Conservation (phyloP, 139 green algal genomes). For the Pycnococcus provasolii region DNA sequence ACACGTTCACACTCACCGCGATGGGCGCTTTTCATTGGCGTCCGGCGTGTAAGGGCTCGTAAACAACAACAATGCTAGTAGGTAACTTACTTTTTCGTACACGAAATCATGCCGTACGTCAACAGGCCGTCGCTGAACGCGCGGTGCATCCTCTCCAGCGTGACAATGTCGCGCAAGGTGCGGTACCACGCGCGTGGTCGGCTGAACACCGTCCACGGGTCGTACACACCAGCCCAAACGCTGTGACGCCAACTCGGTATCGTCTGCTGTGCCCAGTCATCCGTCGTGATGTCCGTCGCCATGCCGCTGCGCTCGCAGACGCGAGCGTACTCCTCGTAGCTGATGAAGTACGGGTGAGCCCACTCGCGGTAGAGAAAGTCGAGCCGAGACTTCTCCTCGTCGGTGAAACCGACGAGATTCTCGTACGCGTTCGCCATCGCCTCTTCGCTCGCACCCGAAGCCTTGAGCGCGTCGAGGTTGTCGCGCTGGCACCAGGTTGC, state of each 20-base stretch:
- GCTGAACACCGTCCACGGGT: slow-evolving; percentile 79
- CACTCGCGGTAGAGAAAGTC: slow-evolving; percentile 91
- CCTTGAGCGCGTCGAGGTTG: background rate
- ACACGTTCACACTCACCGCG: too few species aligned
- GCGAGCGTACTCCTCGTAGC: slow-evolving; percentile 72
- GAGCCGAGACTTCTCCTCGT: slow-evolving; percentile 57
- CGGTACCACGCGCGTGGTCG: slow-evolving; percentile 68
- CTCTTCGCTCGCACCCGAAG: too few species aligned
- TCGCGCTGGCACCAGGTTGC: slow-evolving; percentile 35
- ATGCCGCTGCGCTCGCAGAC: slow-evolving; percentile 58
- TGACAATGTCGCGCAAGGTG: slow-evolving; percentile 74
- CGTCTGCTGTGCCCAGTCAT: slow-evolving; percentile 77
- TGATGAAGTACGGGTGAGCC: slow-evolving; percentile 93
- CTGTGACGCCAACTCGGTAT: slow-evolving; percentile 77
- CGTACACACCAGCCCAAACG: slow-evolving; percentile 79
- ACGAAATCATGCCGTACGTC: slow-evolving; percentile 57
- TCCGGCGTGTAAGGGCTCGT: too few species aligned
- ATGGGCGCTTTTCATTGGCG: too few species aligned
- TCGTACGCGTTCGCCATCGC: too few species aligned
- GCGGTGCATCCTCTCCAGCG: slow-evolving; percentile 82
- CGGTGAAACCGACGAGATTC: slow-evolving; percentile 37
- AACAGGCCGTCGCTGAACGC: slow-evolving; percentile 71
- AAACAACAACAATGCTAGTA: too few species aligned
- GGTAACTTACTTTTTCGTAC: slow-evolving; percentile 16
- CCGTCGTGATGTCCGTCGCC: slow-evolving; percentile 41